Percentiles rank a stretch among this genome's conserved stretches.
Conservation (phyloP, 352 stramenopile genomes). For the Phytophthora sojae region DNA sequence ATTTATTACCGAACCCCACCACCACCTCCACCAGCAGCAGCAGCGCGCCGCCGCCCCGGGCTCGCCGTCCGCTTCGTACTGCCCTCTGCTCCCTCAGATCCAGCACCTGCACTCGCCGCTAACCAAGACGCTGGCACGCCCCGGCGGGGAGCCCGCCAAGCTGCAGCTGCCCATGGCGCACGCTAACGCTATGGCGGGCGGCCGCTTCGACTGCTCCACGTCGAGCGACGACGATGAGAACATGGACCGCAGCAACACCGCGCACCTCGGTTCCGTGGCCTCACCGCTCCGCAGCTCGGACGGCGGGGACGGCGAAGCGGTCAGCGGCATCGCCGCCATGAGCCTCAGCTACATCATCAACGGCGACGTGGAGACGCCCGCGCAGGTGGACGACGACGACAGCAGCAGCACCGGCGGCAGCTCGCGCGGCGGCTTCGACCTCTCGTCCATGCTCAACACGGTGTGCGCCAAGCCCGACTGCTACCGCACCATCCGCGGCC, state of each 20-base stretch:
- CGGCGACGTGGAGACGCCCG: conserved; percentile 50
- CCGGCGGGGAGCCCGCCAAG: conserved; percentile 26
- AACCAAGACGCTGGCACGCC: conserved; percentile 32
- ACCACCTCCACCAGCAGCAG: not conserved
- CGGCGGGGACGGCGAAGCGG: conserved; percentile 45
- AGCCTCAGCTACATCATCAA: conserved; percentile 89
- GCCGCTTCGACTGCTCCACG: conserved; percentile 37
- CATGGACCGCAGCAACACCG: conserved; percentile 32
- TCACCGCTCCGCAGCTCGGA: conserved; percentile 33
- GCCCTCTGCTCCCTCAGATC: conserved; percentile 34
- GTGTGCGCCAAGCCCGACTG: conserved; percentile 82
- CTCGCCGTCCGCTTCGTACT: conserved; percentile 24
- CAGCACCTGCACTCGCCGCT: conserved; percentile 39
- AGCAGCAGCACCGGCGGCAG: conserved; percentile 39
- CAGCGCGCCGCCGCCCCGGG: conserved; percentile 19
- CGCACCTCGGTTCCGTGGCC: not conserved
- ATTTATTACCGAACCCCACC: conserved; percentile 45
- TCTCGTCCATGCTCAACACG: conserved; percentile 80
- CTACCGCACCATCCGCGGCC: conserved; percentile 77
- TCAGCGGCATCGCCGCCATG: conserved; percentile 77
- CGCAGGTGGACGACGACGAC: conserved; percentile 37
- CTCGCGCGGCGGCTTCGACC: conserved; percentile 50
- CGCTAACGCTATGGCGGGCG: conserved; percentile 40
- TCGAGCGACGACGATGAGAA: conserved; percentile 46
- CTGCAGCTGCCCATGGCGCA: conserved; percentile 21